Conservation (phyloP, 2,329 filamentous ascomycete genomes). For the Pseudogymnoascus sp. region DNA sequence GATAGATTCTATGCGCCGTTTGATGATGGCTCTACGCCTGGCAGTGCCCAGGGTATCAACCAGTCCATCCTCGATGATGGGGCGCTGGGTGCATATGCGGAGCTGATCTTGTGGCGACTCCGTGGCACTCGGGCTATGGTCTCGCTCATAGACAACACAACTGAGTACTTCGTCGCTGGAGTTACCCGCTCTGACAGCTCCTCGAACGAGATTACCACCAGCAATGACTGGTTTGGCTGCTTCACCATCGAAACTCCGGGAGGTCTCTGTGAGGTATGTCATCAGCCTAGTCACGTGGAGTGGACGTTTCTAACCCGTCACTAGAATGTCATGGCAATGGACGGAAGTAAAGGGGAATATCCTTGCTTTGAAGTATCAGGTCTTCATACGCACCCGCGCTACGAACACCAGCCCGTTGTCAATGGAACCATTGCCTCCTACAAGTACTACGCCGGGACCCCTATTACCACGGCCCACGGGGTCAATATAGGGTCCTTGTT, state of each 20-base stretch:
- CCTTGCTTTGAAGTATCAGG: slow-evolving; percentile 22
- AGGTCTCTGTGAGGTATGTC: slow-evolving; percentile 24
- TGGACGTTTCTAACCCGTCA: background rate
- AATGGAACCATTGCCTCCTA: slow-evolving; percentile 18
- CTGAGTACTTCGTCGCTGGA: slow-evolving; percentile 25
- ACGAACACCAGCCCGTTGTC: slow-evolving; percentile 19
- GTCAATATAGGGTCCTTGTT: slow-evolving; percentile 25
- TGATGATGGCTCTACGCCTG: slow-evolving; percentile 9
- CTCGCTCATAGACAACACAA: slow-evolving; percentile 23
- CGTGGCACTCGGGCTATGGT: slow-evolving; percentile 24
- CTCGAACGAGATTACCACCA: slow-evolving; percentile 11
- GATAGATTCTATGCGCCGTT: slow-evolving; percentile 24
- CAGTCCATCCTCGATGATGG: slow-evolving; percentile 23
- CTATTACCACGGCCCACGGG: slow-evolving; percentile 21
- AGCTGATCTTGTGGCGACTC: slow-evolving; percentile 17
- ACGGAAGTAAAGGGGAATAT: slow-evolving; percentile 15
- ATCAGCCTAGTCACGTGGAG: background rate
- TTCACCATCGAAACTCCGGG: slow-evolving; percentile 20
- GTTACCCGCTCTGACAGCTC: slow-evolving; percentile 13
- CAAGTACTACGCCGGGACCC: slow-evolving; percentile 24
- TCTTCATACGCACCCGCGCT: slow-evolving; percentile 19
- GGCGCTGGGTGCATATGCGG: slow-evolving; percentile 10
- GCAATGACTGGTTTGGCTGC: slow-evolving; percentile 23
- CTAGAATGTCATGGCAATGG: slow-evolving; percentile 19
- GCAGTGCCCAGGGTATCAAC: slow-evolving; percentile 18